Evolutionary conservation across 805 yeast species (phyloP), one percentile per base, ranked within the genome.

Genomic region (Metschnikowia proteae): DNA sequence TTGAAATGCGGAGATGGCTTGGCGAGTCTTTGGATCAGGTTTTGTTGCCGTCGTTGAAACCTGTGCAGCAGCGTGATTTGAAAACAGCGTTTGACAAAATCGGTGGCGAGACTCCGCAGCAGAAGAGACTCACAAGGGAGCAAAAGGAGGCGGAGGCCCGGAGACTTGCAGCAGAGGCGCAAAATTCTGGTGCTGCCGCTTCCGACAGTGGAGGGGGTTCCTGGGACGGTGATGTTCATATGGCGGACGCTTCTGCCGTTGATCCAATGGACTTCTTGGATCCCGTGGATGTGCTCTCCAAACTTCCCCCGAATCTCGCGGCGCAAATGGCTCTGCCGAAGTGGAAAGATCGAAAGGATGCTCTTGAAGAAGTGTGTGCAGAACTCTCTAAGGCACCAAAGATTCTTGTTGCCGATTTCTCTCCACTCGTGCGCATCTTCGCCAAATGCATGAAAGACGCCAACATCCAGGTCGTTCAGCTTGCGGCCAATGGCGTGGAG

Each of bases 311-410:
- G 3, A 84, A 84, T 57, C 78, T 89, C 48, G 59, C 74, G 28
- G 60, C 72, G 1, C 71, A 81, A 55, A 67, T 89, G 30, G 63
- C 73, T 1, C 83, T 91, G 1, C 52, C 82, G 0, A 83, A 85
- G 59, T 94, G 99, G 99, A 89, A 90, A 61, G 97, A 91, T 45
- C 76, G 99, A 53, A 89, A 87, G 49, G 97, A 88, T 56, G 88
- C 79, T 0, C 72, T 94, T 48, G 92, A 88, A 42, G 90, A 82
- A 53, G 74, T 79, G 2, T 54, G 64, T 30, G 75, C 73, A 31
- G 67, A 71, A 9, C 68, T 81, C 28, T 67, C 71, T 23, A 82
- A 84, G 38, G 80, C 81, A 1, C 71, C 83, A 39, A 83, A 76
- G 54, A 72, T 70, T n/a, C 66, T 71, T 6, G 74, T 71, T 31